Conservation (phyloP, 495 filamentous ascomycete species). For the Aspergillus hancockii region DNA sequence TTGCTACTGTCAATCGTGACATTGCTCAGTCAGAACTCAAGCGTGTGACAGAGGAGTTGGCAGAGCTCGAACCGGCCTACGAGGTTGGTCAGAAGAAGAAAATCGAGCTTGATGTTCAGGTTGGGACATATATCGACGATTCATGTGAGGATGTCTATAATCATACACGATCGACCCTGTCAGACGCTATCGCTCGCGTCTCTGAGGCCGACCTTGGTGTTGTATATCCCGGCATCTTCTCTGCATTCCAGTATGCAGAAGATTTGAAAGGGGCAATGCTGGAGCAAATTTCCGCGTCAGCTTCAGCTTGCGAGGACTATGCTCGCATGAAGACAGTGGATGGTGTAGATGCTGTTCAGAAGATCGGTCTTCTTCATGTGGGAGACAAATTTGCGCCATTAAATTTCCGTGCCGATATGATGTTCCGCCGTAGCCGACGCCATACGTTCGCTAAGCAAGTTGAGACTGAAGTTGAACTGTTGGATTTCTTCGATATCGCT, state of each 20-base stretch:
- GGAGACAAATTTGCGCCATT: constrained; percentile 82
- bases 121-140: constrained; percentile 79
- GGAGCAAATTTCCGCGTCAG: constrained; percentile 75
- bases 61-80: constrained; percentile 80
- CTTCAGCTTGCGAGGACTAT: constrained; percentile 78
- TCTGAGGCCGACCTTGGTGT: constrained; percentile 78
- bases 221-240: constrained; percentile 80
- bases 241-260: constrained; percentile 89
- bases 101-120: constrained; percentile 75
- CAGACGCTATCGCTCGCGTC: constrained; percentile 68
- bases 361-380: constrained; percentile 83
- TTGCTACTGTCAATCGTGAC: constrained; percentile 86
- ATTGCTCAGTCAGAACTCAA: constrained; percentile 84
- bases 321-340: constrained; percentile 75
- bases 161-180: constrained; percentile 72
- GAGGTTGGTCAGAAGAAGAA: constrained; percentile 82
- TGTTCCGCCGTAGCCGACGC: constrained; percentile 78
- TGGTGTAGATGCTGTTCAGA: constrained; percentile 85
- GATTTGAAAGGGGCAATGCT: constrained; percentile 91
- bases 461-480: constrained; percentile 81
- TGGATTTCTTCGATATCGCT: constrained; percentile 89
- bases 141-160: constrained; percentile 83
- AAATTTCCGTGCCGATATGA: constrained; percentile 83
- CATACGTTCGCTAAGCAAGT: constrained; percentile 81
- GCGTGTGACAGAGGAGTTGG: constrained; percentile 75